A percentile compares a stretch with the other conserved stretches of the same genome.
phyloP scores from a whole-genome alignment of 768 basidiomycete genomes.

The Naematelia aurantialba region DNA sequence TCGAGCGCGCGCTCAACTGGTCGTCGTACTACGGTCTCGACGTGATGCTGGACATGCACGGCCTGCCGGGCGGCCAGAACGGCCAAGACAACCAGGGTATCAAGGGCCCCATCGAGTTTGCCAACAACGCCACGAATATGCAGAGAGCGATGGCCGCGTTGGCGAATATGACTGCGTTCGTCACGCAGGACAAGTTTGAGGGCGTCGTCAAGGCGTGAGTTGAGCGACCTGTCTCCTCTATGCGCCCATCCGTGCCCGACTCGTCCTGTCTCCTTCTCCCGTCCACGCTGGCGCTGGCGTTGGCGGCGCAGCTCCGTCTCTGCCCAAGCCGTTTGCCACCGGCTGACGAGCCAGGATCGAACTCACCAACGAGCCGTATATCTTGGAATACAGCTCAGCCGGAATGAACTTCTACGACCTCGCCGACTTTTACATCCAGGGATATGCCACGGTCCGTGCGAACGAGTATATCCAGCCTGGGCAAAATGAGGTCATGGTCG shows the following conservation, averaged over 20 bases:
- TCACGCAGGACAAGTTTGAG: conserved; percentile 32
- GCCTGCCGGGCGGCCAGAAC: conserved; percentile 30
- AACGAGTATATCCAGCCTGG: conserved; percentile 25
- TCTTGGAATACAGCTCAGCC: conserved; percentile 30
- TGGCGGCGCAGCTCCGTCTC: too few species aligned
- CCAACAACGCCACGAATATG: conserved; percentile 29
- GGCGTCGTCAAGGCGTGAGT: conserved; percentile 42
- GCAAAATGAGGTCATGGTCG: conserved; percentile 30
- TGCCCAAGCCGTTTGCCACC: too few species aligned
- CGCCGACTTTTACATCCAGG: conserved; percentile 34
- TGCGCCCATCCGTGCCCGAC: background rate
- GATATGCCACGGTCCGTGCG: conserved; percentile 31
- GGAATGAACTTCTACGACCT: conserved; percentile 34
- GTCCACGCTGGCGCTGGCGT: too few species aligned
- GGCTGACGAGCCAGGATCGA: conserved; percentile 21
- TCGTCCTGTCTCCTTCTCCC: too few species aligned
- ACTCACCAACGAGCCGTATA: conserved; percentile 37
- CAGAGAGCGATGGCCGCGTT: conserved; percentile 37
- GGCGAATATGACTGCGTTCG: conserved; percentile 33
- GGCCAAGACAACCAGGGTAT: conserved; percentile 39
- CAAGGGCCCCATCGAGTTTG: conserved; percentile 22
- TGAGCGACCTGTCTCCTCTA: background rate
- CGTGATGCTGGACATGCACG: conserved; percentile 43
- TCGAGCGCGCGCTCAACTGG: conserved; percentile 40
- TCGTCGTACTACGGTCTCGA: conserved; percentile 37